A percentile compares a stretch with the other conserved stretches of the same genome.
Conservation (phyloP, 2,329 filamentous ascomycete species). For the Phoma herbarum region DNA sequence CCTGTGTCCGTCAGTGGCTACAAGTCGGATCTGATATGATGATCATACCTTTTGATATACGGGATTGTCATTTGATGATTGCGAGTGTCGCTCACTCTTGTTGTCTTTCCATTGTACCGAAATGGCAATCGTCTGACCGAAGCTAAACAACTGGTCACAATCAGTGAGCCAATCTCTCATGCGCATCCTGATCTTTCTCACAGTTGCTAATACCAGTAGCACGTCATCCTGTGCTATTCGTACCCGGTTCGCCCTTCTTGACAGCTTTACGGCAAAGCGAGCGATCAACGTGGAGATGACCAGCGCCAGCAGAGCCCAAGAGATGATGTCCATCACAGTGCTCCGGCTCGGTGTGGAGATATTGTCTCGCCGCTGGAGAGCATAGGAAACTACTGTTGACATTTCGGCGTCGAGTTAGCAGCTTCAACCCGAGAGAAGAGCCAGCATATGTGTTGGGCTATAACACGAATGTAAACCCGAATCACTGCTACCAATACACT, state of each 20-base stretch:
- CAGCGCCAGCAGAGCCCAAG: conserved; percentile 39
- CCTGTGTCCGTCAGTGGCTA: conserved; percentile 25
- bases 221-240: conserved; percentile 33
- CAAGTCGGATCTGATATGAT: no score
- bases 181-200: conserved; percentile 3
- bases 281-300: conserved; percentile 34
- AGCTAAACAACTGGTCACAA: conserved; percentile 35
- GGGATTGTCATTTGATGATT: conserved; percentile 12
- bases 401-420: not conserved
- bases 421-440: not conserved
- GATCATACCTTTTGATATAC: conserved; percentile 37
- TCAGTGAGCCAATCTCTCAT: not conserved
- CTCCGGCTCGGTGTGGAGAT: conserved; percentile 24
- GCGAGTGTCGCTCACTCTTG: conserved; percentile 26
- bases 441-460: not conserved
- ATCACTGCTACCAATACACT: not conserved
- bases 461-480: not conserved
- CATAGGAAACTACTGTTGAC: conserved; percentile 19
- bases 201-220: conserved; percentile 39
- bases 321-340: conserved; percentile 34
- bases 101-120: conserved; percentile 36
- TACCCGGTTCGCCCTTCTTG: conserved; percentile 27
- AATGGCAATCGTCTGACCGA: conserved; percentile 39
- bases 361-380: conserved; percentile 24
- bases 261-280: conserved; percentile 40